phyloP scores from a whole-genome alignment of 441 rosid genomes.

The Viola pubescens region DNA sequence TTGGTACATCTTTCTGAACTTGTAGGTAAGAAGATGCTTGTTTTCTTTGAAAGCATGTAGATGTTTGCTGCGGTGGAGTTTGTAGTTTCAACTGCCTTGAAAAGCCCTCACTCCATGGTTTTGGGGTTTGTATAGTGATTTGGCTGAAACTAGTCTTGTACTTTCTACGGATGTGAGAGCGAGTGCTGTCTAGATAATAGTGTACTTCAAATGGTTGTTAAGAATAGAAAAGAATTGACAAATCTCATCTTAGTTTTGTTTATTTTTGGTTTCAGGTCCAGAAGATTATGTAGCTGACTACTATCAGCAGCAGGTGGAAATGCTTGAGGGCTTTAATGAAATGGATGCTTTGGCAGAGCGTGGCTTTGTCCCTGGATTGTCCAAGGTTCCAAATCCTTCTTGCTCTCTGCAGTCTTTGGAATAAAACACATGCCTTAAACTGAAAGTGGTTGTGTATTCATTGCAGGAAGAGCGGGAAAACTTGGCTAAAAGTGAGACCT shows the following conservation, averaged over 20 bases:
- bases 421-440: not conserved
- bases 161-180: too few relatives aligned
- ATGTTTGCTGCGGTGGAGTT: too few relatives aligned
- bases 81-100: too few relatives aligned
- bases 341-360: conserved; percentile 91
- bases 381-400: conserved; percentile 42
- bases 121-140: too few relatives aligned
- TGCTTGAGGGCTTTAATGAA: conserved; percentile 89
- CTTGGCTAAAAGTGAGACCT: conserved; percentile 78
- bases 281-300: conserved; percentile 84
- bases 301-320: conserved; percentile 91
- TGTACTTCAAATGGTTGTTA: too few relatives aligned
- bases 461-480: conserved; percentile 74
- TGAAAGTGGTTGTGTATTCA: conserved; percentile 13
- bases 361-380: conserved; percentile 79
- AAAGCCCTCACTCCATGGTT: too few relatives aligned
- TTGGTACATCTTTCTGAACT: too few relatives aligned
- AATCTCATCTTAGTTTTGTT: not conserved
- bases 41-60: too few relatives aligned
- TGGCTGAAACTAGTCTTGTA: too few relatives aligned
- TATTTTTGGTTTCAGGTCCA: conserved; percentile 40
- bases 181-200: too few relatives aligned
- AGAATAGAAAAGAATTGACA: not conserved
- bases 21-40: too few relatives aligned
- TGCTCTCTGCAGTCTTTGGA: conserved; percentile 1